These are phyloP conservation scores for Baeospora myosura DNA, from an alignment of 1,284 basidiomycete genomes.

Conservation along the genomic window DNA sequence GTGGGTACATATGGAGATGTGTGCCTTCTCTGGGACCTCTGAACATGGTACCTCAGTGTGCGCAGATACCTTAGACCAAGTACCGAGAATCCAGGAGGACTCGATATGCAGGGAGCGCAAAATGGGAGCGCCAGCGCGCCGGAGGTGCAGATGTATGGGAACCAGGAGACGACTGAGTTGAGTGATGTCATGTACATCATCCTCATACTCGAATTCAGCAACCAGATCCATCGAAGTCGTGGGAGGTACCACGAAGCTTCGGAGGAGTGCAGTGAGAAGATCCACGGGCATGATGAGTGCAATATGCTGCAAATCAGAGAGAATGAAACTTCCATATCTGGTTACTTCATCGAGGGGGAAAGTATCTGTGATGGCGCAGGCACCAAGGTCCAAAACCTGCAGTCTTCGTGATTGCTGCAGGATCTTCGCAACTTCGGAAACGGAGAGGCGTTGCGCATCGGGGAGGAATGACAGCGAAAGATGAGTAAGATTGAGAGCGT, in stretches of 20 bases:
- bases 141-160: neutral
- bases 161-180: neutral
- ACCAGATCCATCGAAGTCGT: neutral
- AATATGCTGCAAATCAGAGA: neutral
- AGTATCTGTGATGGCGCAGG: too few species aligned
- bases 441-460: too few species aligned
- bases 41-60: neutral
- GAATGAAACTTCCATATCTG: neutral
- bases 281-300: neutral
- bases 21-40: neutral
- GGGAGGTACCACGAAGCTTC: neutral
- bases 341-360: too few species aligned
- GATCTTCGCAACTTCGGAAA: too few species aligned
- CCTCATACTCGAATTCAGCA: neutral
- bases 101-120: neutral
- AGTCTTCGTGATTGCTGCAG: too few species aligned
- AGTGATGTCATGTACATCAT: too few species aligned
- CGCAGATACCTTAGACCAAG: neutral
- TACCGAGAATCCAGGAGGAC: neutral
- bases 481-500: too few species aligned
- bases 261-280: neutral
- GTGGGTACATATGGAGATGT: neutral
- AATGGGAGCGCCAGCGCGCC: neutral
- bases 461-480: too few species aligned
- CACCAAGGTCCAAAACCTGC: too few species aligned